Evolutionary conservation across 805 yeast species (phyloP), one percentile per base, ranked within the genome.

Genomic region (Lipomyces yamadae): DNA sequence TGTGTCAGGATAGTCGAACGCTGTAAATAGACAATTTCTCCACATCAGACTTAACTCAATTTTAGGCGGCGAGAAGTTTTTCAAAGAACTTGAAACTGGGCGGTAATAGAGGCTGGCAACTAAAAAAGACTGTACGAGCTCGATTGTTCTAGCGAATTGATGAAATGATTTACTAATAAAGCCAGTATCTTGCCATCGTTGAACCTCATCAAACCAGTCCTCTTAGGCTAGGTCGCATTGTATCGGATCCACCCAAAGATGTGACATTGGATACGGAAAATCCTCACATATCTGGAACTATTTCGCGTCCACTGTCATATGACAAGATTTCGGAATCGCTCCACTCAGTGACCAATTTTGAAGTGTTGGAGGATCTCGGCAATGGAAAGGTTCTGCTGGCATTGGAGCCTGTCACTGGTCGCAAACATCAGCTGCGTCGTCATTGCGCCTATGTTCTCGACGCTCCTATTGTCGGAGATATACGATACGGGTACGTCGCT

Each of bases 381-480:
- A 32, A 37, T 5, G 62, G 54, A 15, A 56, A 50, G 37, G 8
- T 56, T 11, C 56, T 69, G 50, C 29, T 69, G 5, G 15, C 48
- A 39, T 55, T 69, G 42, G 62, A 69, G 42, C 72, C 65, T 2
- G 59, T 62, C 5, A 68, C 68, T 7, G 72, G 72, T 4, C 61
- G 68, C 8, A 66, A 66, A 13, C 72, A 69, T 33, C 72, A 69
- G 56, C 64, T 69, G 45, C 61, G 72, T 15, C 29, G 48, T 35
- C 72, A 69, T 35, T 69, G 72, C 57, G 66, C 72, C 6, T 35
- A 64, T 2, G 60, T 64, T n/a, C 66, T 69, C 8, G 53, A 42
- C 3, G 72, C 72, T 13, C 70, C 72, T 8, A 29, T 69, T 2
- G 62, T 67, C 8, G 71, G 71, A 3, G 72, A 69, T 56, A 4